Conservation (phyloP, 2,329 filamentous ascomycete species). For the Pezicula rhizophila region DNA sequence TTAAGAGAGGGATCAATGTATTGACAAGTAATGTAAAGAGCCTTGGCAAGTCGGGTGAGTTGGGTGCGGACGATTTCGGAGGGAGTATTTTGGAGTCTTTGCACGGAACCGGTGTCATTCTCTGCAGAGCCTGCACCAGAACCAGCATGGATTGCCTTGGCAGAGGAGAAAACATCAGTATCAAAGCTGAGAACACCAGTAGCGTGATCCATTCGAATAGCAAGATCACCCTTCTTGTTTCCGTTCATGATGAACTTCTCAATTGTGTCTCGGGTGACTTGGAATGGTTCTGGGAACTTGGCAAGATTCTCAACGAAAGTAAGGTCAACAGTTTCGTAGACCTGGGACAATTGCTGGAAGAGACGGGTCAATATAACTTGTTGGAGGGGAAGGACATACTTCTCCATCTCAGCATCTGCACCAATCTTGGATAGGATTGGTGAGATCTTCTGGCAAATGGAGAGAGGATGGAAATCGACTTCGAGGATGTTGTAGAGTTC, state of each 20-base stretch:
- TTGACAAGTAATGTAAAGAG: constrained; percentile 87
- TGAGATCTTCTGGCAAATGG: constrained; percentile 98
- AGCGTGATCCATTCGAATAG: constrained; percentile 92
- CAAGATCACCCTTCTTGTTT: constrained; percentile 98
- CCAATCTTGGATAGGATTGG: constrained; percentile 93
- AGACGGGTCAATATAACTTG: constrained; percentile 97
- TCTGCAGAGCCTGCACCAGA: constrained; percentile 84
- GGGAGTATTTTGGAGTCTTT: constrained; percentile 94
- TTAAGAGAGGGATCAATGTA: constrained; percentile 91
- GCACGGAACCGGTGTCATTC: constrained; percentile 74
- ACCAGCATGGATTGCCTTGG: constrained; percentile 83
- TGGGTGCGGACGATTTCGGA: constrained; percentile 96
- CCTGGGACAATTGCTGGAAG: constrained; percentile 98
- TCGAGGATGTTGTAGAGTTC: constrained; percentile 98
- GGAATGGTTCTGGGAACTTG: constrained; percentile 93
- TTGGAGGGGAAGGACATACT: constrained; percentile 91
- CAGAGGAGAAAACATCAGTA: constrained; percentile 94
- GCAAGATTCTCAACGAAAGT: constrained; percentile 90
- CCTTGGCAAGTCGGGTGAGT: constrained; percentile 83
- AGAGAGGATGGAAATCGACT: constrained; percentile 97
- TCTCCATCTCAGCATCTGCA: constrained; percentile 90
- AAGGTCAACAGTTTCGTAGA: constrained; percentile 96
- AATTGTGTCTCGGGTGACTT: constrained; percentile 82
- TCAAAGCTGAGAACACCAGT: constrained; percentile 95
- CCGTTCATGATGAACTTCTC: constrained; percentile 99